Conservation (phyloP, 331 rosid genomes). For the Dryas integrifolia region DNA sequence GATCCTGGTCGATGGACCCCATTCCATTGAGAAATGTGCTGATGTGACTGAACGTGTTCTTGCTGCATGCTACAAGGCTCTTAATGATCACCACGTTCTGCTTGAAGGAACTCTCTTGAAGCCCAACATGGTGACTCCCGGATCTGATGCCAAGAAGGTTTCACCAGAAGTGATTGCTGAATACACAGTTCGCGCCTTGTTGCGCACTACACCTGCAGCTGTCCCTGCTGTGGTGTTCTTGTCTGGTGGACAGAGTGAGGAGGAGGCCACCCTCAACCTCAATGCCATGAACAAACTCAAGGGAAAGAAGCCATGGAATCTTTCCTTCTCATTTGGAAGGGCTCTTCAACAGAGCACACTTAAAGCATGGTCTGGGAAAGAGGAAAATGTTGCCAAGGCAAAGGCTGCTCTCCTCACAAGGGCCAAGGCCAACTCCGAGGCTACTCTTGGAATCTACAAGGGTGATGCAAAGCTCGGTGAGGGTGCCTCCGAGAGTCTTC, state of each 20-base stretch:
- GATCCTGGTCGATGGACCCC: constrained; percentile 82
- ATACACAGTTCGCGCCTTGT: constrained; percentile 64
- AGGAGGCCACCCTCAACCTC: constrained; percentile 80
- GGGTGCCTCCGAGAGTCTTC: constrained; percentile 80
- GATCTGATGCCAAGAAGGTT: constrained; percentile 66
- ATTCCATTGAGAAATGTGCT: constrained; percentile 69
- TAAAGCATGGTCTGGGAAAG: constrained; percentile 85
- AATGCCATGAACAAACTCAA: constrained; percentile 80
- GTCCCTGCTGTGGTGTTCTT: constrained; percentile 89
- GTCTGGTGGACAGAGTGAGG: constrained; percentile 98
- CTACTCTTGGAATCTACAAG: constrained; percentile 75
- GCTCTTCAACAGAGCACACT: constrained; percentile 94
- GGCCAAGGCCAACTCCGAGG: constrained; percentile 84
- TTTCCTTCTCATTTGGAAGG: constrained; percentile 88
- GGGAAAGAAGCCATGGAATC: constrained; percentile 86
- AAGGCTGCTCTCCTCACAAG: constrained; percentile 66
- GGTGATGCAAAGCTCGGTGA: constrained; percentile 62
- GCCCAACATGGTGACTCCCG: constrained; percentile 97
- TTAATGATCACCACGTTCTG: constrained; percentile 76
- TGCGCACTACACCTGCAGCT: constrained; percentile 71
- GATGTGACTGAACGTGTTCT: constrained; percentile 81
- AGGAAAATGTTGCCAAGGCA: constrained; percentile 61
- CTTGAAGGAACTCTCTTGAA: constrained; percentile 89
- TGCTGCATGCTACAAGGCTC: constrained; percentile 88
- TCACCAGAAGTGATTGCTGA: constrained; percentile 68